A percentile compares a stretch with the other conserved stretches of the same genome.
Evolutionary conservation across 192 early-diverging fungal genomes (phyloP).

Genomic region (Funneliformis mosseae): DNA sequence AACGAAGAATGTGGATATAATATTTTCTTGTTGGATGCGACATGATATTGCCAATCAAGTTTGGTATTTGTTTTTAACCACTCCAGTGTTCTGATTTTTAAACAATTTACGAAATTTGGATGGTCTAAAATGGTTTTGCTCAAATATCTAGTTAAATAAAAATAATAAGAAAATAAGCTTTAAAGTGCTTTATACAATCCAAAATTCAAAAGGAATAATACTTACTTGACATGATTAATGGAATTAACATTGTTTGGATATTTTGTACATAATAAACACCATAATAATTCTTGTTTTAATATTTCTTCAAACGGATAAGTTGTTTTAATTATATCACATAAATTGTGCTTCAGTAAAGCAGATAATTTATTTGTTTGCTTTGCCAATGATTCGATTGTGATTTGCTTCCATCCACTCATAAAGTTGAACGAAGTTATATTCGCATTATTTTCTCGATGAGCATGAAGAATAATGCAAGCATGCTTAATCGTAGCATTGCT

Average conservation of each 20-base stretch:
- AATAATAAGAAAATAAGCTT: too few species aligned
- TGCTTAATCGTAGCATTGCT: background rate
- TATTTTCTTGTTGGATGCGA: constrained; percentile 14
- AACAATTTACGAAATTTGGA: too few species aligned
- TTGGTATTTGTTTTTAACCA: constrained; percentile 10
- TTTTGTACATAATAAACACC: constrained; percentile 34
- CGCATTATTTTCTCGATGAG: constrained; percentile 3
- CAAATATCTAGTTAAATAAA: background rate
- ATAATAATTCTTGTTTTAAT: constrained; percentile 18
- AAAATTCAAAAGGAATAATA: background rate
- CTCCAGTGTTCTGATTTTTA: background rate
- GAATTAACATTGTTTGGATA: constrained; percentile 24
- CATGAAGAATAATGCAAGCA: background rate
- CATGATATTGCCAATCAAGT: constrained; percentile 21
- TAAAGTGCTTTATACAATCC: background rate
- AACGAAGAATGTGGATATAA: constrained; percentile 14
- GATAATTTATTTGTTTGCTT: constrained; percentile 24
- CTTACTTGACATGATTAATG: constrained; percentile 22
- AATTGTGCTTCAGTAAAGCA: constrained; percentile 10
- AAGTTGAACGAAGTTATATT: background rate
- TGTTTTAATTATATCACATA: constrained; percentile 20
- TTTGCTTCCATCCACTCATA: constrained; percentile 33
- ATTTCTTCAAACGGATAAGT: constrained; percentile 20
- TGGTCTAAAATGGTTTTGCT: background rate
- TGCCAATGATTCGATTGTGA: constrained; percentile 24